Conservation (phyloP, 2,329 filamentous ascomycete genomes). For the Alternaria brassicicola region DNA sequence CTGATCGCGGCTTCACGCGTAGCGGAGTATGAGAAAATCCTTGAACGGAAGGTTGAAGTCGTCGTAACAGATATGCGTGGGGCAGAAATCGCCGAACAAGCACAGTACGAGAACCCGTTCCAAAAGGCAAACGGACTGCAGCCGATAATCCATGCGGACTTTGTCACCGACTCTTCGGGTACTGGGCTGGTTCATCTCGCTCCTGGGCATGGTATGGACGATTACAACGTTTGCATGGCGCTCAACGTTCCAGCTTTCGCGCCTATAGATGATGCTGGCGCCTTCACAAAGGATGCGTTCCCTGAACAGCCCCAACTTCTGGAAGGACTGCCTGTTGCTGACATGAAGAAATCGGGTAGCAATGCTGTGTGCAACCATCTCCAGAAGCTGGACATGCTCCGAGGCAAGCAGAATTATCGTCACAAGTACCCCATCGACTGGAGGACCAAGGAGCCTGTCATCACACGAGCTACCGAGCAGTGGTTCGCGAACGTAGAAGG, state of each 20-base stretch:
- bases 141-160: conserved; percentile 80
- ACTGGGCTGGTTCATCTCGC: conserved; percentile 94
- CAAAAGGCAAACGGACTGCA: conserved; percentile 66
- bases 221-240: conserved; percentile 80
- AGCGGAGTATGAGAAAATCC: conserved; percentile 53
- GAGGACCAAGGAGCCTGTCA: conserved; percentile 91
- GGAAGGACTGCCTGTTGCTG: conserved; percentile 73
- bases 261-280: conserved; percentile 80
- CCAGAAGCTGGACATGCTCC: conserved; percentile 57
- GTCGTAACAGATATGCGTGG: conserved; percentile 67
- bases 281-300: conserved; percentile 80
- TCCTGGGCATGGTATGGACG: conserved; percentile 94
- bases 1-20: conserved; percentile 76
- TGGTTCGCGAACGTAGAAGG: conserved; percentile 94
- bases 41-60: conserved; percentile 51
- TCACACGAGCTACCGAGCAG: conserved; percentile 90
- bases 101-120: conserved; percentile 74
- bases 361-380: conserved; percentile 73
- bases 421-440: conserved; percentile 99
- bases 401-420: conserved; percentile 72
- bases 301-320: conserved; percentile 71
- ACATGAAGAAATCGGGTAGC: conserved; percentile 62
- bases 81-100: conserved; percentile 64
- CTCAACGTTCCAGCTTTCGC: conserved; percentile 76
- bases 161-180: conserved; percentile 88